Base-by-base conservation (phyloP, 2,329 filamentous ascomycete genomes). In the Alternaria sp. region DNA sequence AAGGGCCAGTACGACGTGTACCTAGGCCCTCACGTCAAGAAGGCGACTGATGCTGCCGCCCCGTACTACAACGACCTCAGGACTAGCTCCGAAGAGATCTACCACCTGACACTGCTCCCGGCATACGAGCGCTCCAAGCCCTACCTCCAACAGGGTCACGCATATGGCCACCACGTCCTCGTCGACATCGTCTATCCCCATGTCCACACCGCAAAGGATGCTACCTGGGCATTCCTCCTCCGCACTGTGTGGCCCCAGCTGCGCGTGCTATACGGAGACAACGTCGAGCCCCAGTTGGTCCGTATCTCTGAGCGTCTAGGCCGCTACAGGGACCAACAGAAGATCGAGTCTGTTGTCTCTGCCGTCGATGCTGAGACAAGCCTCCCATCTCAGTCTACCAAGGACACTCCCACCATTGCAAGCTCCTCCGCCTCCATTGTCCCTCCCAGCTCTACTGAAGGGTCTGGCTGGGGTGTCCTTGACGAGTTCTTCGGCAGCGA, bases 221-320 rank as follows among this genome's bases (percentile, higher is more conserved):
- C 89, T 63, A 87, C 87, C 0, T 87, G 89, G 62, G 82, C 86
- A 12, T 95, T 97, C 74, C 82, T 96, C 33, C 88, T 93, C 61
- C 87, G 88, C 50, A 90, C 89, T 2, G 83, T 98, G 15, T 96
- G 92, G 90, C 95, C 95, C 2, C 90, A 91, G 68, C 67, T 97
- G 11, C 89, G 91, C 25, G 86, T 92, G 14, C 82, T 97, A 6
- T 98, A 98, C 75, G 88, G 90, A 11, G 90, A 97, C 75, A 97
- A 97, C 72, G 94, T 99, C 4, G 94, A 98, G 82, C 96, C 96
- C 14, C 96, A 99, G 80, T 86, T 99, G 14, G 88, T 95, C 60
- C 93, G 94, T 73, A 98, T 99, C 73, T 92, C 93, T 12, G 92
- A 97, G 82, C 90, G 94, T 49, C 87, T 99, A 11, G 94, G 94